Percentiles rank a stretch among this genome's conserved stretches.
Conservation (phyloP, 345 rosid genomes). For the Erucastrum elatum region DNA sequence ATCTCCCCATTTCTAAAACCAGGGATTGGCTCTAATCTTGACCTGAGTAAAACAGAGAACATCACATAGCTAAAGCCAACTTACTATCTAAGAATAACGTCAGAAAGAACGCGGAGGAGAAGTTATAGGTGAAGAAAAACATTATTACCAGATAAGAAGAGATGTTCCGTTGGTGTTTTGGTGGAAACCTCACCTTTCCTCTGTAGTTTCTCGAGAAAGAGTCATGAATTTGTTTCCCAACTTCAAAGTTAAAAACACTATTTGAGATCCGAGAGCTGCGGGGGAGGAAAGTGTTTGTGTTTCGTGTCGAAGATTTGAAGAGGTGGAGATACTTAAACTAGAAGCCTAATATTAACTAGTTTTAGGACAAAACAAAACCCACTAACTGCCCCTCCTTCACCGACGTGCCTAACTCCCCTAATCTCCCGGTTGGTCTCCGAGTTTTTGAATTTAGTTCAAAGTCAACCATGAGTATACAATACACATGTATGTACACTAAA, state of each 20-base stretch:
- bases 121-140: not conserved
- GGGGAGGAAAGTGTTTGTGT: constrained; percentile 11
- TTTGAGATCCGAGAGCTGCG: constrained; percentile 38
- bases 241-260: not conserved
- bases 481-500: too few relatives aligned
- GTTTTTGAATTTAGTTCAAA: too few relatives aligned
- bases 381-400: not conserved
- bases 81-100: not conserved
- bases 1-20: constrained; percentile 46
- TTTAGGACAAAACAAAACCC: constrained; percentile 31
- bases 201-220: constrained; percentile 18
- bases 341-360: constrained; percentile 16
- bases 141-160: constrained; percentile 22
- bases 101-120: not conserved
- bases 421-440: too few relatives aligned
- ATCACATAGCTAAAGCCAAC: not conserved
- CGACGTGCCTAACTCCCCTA: constrained; percentile 3
- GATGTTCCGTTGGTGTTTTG: constrained; percentile 14
- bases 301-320: constrained; percentile 30
- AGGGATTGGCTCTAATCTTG: constrained; percentile 4
- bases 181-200: constrained; percentile 14
- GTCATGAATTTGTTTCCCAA: constrained; percentile 21
- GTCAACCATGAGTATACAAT: too few relatives aligned
- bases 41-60: not conserved
- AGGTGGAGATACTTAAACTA: constrained; percentile 29